Conservation (phyloP, 2,329 filamentous ascomycete genomes). For the Dactylella cylindrospora region DNA sequence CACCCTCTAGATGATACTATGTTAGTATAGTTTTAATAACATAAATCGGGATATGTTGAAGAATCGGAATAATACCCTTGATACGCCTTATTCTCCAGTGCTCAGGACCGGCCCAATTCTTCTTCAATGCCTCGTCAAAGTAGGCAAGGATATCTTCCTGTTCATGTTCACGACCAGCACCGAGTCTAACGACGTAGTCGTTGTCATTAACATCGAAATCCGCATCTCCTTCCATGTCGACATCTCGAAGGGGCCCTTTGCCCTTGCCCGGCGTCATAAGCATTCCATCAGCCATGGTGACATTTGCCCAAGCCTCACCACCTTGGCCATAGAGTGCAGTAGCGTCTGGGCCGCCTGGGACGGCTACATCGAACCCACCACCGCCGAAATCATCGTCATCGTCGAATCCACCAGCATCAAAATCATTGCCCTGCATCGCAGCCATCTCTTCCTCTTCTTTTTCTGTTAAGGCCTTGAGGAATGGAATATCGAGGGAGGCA, state of each 20-base stretch:
- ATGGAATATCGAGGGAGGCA: slow-evolving; percentile 83
- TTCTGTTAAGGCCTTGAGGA: slow-evolving; percentile 81
- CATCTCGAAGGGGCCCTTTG: slow-evolving; percentile 56
- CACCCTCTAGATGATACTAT: slow-evolving; percentile 15
- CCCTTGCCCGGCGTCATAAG: slow-evolving; percentile 66
- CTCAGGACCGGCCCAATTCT: slow-evolving; percentile 97
- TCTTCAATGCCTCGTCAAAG: slow-evolving; percentile 93
- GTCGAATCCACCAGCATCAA: slow-evolving; percentile 71
- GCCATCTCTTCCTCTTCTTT: slow-evolving; percentile 61
- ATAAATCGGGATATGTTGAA: background rate
- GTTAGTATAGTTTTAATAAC: background rate
- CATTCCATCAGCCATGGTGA: slow-evolving; percentile 75
- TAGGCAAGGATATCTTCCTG: slow-evolving; percentile 97
- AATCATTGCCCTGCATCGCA: slow-evolving; percentile 57
- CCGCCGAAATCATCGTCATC: slow-evolving; percentile 79
- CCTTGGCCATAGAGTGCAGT: slow-evolving; percentile 85
- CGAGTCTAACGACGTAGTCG: slow-evolving; percentile 63
- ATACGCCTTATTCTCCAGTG: slow-evolving; percentile 97
- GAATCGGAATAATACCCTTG: slow-evolving; percentile 63
- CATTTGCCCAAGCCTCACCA: slow-evolving; percentile 90
- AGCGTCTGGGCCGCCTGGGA: slow-evolving; percentile 70
- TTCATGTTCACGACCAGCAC: slow-evolving; percentile 69
- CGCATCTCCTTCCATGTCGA: slow-evolving; percentile 58
- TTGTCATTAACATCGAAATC: slow-evolving; percentile 67
- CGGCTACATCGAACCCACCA: slow-evolving; percentile 72